These are phyloP conservation scores for Cordyceps cateniannulata DNA, from an alignment of 2,329 filamentous ascomycete genomes.

Conservation along the genomic window DNA sequence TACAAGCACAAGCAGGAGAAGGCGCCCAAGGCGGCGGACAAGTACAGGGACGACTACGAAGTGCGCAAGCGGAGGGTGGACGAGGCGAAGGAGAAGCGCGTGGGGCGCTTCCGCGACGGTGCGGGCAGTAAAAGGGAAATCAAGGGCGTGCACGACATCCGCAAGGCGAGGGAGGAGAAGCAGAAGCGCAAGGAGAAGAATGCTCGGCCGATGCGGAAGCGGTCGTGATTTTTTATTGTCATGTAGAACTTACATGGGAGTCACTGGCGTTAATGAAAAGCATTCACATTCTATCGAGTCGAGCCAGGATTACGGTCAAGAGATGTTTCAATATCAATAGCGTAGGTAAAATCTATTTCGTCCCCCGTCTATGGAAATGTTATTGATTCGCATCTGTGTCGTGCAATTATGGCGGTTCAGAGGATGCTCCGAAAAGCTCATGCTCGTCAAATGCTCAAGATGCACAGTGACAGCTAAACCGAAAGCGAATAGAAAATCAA, in stretches of 20 bases:
- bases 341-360: background rate
- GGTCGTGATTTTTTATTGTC: background rate
- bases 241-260: background rate
- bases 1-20: slow-evolving; percentile 84
- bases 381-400: background rate
- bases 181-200: slow-evolving; percentile 82
- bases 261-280: background rate
- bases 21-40: slow-evolving; percentile 91
- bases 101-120: slow-evolving; percentile 67
- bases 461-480: background rate
- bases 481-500: background rate
- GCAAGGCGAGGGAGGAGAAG: slow-evolving; percentile 71
- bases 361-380: background rate
- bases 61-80: slow-evolving; percentile 83
- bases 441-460: background rate
- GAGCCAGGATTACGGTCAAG: background rate
- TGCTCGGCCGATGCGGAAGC: slow-evolving; percentile 66
- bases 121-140: slow-evolving; percentile 71
- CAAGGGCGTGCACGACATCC: slow-evolving; percentile 75
- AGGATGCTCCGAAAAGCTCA: background rate
- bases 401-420: background rate
- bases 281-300: background rate
- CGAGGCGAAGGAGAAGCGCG: slow-evolving; percentile 77
- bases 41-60: slow-evolving; percentile 83
- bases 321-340: background rate